phyloP scores from a whole-genome alignment of 2,329 filamentous ascomycete genomes.

The Aspergillus unguis region DNA sequence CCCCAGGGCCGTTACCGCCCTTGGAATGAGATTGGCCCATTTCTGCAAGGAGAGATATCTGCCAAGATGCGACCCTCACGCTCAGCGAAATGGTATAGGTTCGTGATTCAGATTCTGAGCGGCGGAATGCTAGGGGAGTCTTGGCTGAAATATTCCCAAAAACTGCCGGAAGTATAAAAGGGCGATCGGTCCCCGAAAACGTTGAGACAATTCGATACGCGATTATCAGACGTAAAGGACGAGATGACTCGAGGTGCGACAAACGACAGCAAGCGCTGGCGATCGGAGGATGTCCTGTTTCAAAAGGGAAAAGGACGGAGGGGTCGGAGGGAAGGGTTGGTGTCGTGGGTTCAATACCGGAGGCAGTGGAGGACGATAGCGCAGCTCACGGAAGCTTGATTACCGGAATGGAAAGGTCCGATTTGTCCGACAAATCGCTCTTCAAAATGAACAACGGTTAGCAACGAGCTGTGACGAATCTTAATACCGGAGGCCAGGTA shows the following conservation, averaged over 20 bases:
- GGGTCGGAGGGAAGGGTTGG: slow-evolving; percentile 3
- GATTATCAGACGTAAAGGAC: background rate
- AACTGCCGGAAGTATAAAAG: slow-evolving; percentile 19
- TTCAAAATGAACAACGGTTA: slow-evolving; percentile 18
- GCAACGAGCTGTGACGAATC: background rate
- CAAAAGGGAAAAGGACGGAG: background rate
- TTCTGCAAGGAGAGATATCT: slow-evolving; percentile 32
- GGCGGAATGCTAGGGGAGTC: slow-evolving; percentile 26
- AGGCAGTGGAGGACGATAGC: slow-evolving; percentile 13
- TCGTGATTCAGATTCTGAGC: slow-evolving; percentile 18
- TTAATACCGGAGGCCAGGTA: no score
- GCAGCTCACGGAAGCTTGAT: slow-evolving; percentile 18
- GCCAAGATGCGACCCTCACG: slow-evolving; percentile 28
- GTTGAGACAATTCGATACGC: background rate
- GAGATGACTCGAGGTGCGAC: slow-evolving; percentile 1
- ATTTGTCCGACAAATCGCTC: slow-evolving; percentile 21
- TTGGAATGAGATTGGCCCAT: slow-evolving; percentile 55
- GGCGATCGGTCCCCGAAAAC: slow-evolving; percentile 8
- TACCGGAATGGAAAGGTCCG: slow-evolving; percentile 23
- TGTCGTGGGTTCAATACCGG: slow-evolving; percentile 12
- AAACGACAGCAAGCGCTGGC: background rate
- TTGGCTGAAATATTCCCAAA: slow-evolving; percentile 24
- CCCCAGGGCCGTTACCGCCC: slow-evolving; percentile 54
- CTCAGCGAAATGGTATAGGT: slow-evolving; percentile 23
- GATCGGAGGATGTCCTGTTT: background rate